Conservation (phyloP, 441 rosid species). For the Euphorbia corollata region DNA sequence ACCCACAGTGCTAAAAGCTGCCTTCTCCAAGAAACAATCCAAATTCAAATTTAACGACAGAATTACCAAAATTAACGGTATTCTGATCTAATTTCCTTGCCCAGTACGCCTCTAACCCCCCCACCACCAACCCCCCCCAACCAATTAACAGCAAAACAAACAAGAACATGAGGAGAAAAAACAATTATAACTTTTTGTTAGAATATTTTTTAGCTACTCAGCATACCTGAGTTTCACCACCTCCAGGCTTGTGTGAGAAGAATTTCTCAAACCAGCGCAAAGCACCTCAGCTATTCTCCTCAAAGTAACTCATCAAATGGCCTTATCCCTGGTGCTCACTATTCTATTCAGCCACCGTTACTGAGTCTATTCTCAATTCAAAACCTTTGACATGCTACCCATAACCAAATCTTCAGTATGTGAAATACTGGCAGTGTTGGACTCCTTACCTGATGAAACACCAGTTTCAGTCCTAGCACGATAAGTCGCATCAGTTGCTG, state of each 20-base stretch:
- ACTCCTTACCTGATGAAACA: constrained; percentile 12
- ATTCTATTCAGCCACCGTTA: constrained; percentile 15
- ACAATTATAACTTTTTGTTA: constrained; percentile 11
- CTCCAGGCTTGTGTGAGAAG: constrained; percentile 21
- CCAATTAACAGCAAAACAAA: constrained; percentile 4
- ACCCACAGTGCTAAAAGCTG: constrained; percentile 14
- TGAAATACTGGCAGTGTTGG: constrained; percentile 4
- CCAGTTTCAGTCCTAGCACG: constrained; percentile 17
- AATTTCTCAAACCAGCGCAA: constrained; percentile 20
- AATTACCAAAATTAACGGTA: constrained; percentile 2
- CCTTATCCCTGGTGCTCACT: constrained; percentile 16
- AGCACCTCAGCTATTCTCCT: constrained; percentile 20
- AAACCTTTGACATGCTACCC: constrained; percentile 15
- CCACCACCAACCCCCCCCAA: constrained; percentile 18
- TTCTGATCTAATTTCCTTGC: constrained; percentile 7
- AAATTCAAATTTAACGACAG: constrained; percentile 3
- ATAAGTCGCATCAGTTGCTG: constrained; percentile 8
- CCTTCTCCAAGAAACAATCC: constrained; percentile 15
- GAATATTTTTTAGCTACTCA: constrained; percentile 15
- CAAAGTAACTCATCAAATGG: constrained; percentile 15
- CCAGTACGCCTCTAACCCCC: constrained; percentile 11
- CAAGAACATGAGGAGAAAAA: constrained; percentile 1
- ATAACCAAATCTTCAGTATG: constrained; percentile 10
- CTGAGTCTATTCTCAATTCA: constrained; percentile 20
- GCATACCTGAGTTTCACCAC: constrained; percentile 11